phyloP scores from a whole-genome alignment of 495 filamentous ascomycete genomes.

The Bacidia rubella region DNA sequence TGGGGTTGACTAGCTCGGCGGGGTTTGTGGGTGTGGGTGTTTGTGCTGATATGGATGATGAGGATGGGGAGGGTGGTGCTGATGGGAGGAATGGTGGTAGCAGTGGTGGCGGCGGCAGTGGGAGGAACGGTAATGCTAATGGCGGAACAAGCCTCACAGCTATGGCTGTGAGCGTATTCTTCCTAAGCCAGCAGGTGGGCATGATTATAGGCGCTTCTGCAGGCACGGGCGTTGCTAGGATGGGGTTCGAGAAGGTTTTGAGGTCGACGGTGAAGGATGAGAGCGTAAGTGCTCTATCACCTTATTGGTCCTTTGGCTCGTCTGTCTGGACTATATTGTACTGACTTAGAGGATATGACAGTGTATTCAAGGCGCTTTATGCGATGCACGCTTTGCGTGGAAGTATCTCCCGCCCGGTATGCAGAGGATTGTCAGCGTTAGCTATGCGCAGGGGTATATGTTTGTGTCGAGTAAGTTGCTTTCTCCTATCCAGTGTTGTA shows the following conservation, averaged over 20 bases:
- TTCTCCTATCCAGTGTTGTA: neutral
- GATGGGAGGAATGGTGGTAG: conserved; percentile 17
- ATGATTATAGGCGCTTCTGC: conserved; percentile 23
- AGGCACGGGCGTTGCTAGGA: conserved; percentile 13
- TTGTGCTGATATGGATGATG: conserved; percentile 47
- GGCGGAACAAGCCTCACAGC: too few relatives aligned
- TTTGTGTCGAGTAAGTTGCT: neutral
- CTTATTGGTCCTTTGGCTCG: too few relatives aligned
- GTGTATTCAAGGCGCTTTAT: neutral
- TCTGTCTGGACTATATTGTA: neutral
- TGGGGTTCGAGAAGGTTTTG: neutral
- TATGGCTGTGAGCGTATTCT: conserved; percentile 23
- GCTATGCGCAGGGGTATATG: neutral
- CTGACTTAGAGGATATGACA: neutral
- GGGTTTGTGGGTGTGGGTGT: conserved; percentile 69
- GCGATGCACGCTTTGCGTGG: neutral
- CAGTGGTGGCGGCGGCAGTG: conserved; percentile 21
- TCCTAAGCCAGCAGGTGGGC: conserved; percentile 26
- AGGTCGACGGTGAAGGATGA: neutral
- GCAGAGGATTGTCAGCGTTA: neutral
- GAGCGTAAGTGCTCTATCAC: neutral
- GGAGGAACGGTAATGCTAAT: too few relatives aligned
- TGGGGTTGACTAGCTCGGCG: neutral
- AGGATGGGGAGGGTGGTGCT: conserved; percentile 49
- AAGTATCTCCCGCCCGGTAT: neutral